These are phyloP conservation scores for Claviceps paspali DNA, from an alignment of 2,329 filamentous ascomycete genomes.

Conservation along the genomic window DNA sequence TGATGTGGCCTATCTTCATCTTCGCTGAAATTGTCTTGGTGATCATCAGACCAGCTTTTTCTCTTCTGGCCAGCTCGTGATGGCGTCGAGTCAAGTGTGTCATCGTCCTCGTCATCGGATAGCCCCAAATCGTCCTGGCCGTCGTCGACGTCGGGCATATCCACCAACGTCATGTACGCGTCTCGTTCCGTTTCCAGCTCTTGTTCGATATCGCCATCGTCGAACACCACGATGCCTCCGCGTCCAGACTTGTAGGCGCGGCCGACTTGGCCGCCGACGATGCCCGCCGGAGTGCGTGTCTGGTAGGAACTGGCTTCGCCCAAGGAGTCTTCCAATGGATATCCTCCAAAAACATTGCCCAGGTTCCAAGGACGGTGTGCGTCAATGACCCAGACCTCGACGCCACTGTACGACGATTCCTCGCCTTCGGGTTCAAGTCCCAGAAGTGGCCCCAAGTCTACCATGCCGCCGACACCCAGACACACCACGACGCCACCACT, in stretches of 20 bases:
- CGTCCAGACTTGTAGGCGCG: constrained; percentile 59
- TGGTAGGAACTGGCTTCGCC: constrained; percentile 31
- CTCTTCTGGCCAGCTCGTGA: constrained; percentile 48
- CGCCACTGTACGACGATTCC: constrained; percentile 57
- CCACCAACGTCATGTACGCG: constrained; percentile 70
- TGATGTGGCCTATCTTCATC: constrained; percentile 64
- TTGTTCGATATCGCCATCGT: constrained; percentile 89
- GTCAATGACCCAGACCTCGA: constrained; percentile 92
- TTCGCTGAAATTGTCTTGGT: constrained; percentile 55
- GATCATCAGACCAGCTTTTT: constrained; percentile 61
- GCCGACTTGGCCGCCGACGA: constrained; percentile 57
- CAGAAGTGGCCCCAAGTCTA: constrained; percentile 69
- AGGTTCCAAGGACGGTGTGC: constrained; percentile 88
- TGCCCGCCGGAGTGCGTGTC: constrained; percentile 44
- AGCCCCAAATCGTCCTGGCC: constrained; percentile 47
- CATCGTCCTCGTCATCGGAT: constrained; percentile 42
- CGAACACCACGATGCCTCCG: constrained; percentile 85
- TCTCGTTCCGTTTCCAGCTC: constrained; percentile 59
- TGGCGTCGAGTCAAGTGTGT: constrained; percentile 23
- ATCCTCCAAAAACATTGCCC: constrained; percentile 78
- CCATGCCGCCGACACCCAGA: constrained; percentile 79
- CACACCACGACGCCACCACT: constrained; percentile 82
- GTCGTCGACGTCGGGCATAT: constrained; percentile 83
- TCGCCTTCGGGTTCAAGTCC: constrained; percentile 52
- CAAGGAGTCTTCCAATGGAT: constrained; percentile 36